Base-by-base conservation (phyloP, 75 land plant genomes). In the Cupressus sempervirens region DNA sequence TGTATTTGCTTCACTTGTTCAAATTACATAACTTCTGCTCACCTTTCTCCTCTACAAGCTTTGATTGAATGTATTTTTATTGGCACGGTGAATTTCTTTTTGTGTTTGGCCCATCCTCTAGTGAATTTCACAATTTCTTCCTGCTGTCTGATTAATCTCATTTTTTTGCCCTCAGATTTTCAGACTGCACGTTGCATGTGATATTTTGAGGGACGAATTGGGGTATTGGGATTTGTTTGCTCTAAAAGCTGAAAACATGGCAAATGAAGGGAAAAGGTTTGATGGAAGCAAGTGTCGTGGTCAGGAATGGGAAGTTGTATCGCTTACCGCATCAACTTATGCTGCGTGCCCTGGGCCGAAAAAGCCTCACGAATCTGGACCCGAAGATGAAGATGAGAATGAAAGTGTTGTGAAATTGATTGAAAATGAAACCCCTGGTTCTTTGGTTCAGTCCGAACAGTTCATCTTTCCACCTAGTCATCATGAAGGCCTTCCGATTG, bases 261-360 rank as follows among this genome's bases (percentile, higher is more conserved):
- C 89, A 46, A 87, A 93, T 68, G 87, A 86, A 29, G 90, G 88
- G 80, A 88, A 83, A 38, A 87, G 46, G 54, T 83, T 35, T 86
- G 86, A 86, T 29, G 89, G 67, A 76, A 87, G 54, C 65, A 38
- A 84, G 6, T 30, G 88, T 32, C 88, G 83, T 41, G 90, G 89
- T 83, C 86, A 87, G 75, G 95, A 92, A 18, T 93, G 95, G 95
- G 93, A 93, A 86, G 95, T 92, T 40, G 95, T 93, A 46, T 92
- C 93, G 35, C 91, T 93, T 16, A 92, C 93, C 11, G 92, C 93
- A 81, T 93, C 95, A 26, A 84, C 95, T n/a, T 93, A 93, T 91
- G 95, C 91, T 83, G 92, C 95, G 86, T 82, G 89, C 76, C 93
- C 92, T 62, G 89, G 90, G 87, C 90, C 87, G 10, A 38, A 53